These are phyloP conservation scores for Cutaneotrichosporon dermatis DNA, from an alignment of 1,284 basidiomycete species.

Conservation along the genomic window DNA sequence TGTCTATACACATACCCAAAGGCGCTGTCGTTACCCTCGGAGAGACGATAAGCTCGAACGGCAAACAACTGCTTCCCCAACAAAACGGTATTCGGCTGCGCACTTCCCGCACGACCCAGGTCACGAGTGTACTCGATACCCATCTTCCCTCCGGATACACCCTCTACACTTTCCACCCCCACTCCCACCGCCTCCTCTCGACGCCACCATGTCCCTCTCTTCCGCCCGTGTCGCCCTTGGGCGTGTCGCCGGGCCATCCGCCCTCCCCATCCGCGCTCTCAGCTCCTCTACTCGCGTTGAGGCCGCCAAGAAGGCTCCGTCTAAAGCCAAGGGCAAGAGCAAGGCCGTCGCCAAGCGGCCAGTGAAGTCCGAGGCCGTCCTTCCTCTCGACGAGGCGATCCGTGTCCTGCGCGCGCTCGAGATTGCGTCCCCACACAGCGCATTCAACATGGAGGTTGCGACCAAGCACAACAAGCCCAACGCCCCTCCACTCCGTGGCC, in stretches of 20 bases:
- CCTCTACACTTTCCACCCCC: background rate
- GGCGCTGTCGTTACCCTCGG: too few relatives aligned
- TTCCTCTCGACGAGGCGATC: constrained; percentile 38
- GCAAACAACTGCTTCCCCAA: too few relatives aligned
- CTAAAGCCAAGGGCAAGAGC: constrained; percentile 1
- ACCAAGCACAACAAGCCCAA: constrained; percentile 66
- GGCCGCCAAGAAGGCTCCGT: background rate
- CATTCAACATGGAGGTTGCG: constrained; percentile 74
- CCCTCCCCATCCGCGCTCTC: background rate
- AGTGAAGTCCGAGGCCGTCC: constrained; percentile 27
- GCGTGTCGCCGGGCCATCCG: constrained; percentile 10
- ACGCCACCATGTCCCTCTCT: constrained; percentile 10
- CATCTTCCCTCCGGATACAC: background rate
- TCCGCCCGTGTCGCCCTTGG: constrained; percentile 5
- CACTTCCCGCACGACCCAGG: too few relatives aligned
- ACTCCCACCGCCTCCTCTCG: background rate
- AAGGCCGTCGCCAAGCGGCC: constrained; percentile 6
- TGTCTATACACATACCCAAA: too few relatives aligned
- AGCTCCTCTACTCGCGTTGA: background rate
- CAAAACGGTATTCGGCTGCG: too few relatives aligned
- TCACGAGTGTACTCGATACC: too few relatives aligned
- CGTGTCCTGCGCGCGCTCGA: constrained; percentile 59
- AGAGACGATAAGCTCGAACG: too few relatives aligned
- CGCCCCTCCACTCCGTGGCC: constrained; percentile 72
- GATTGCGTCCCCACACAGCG: constrained; percentile 65